Base-by-base conservation (phyloP, 2,329 filamentous ascomycete species). In the Paracamarosporium sp. region DNA sequence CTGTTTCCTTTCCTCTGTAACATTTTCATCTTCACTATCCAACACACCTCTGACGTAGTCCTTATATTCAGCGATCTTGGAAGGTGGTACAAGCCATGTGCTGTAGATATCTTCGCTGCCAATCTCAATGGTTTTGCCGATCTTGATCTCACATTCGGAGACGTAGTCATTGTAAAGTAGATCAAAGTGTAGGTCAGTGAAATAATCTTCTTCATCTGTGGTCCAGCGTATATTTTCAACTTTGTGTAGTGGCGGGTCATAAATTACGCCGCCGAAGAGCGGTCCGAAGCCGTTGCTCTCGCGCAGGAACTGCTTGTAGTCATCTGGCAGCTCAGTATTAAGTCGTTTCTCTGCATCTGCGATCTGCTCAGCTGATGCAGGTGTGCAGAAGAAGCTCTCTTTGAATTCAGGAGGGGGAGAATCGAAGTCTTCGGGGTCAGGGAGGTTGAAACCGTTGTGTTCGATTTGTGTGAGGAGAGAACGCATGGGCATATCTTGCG, bases 401-500 rank as follows among this genome's bases (percentile, higher is more conserved):
- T 53, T 11, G 53, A 51, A 2, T 54, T 52, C 13, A 35, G 41
- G 13, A 44, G 33, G 17, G 41, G 40, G 9, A 13, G 17, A 7
- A 2, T 15, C 31, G 20, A 1, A 7, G 30, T 55, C 38, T 7
- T 31, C 17, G 6, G 57, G 25, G 4, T 38, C 40, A 1, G 41
- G 52, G 45, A 56, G 41, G 6, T 36, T 53, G 22, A n/a, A 27
- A 3, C 50, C 57, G 50, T 62, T 64, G 35, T 63, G 36, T 17
- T 51, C 24, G n/a, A 65, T 53, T 8, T 20, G 36, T 5, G 53
- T 22, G 12, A 65, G 44, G 9, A 64, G 36, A 2, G 58, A 22
- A 15, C 38, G 33, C 27, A 64, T 54, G 1, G 48, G 31, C 1
- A 58, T 30, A 17, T 52, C 36, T 15, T 13, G 3, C 2, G 31